Conservation (phyloP, 108 stramenopile genomes). For the Cyclotella atomus region DNA sequence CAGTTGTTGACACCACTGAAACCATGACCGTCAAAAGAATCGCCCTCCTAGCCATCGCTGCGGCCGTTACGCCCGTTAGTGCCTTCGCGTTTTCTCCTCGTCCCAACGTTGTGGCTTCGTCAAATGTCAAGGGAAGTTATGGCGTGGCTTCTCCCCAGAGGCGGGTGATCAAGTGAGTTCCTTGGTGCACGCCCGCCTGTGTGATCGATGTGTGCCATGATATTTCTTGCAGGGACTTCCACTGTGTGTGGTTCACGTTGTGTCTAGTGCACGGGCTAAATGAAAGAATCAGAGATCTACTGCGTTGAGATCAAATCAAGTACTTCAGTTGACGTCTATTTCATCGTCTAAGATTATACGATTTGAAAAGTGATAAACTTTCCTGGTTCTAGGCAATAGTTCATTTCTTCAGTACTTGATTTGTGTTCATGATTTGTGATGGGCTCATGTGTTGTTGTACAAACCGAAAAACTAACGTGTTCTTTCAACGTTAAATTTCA, state of each 20-base stretch:
- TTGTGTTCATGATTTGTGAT: background rate
- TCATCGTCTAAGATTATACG: too few species aligned
- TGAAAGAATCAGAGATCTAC: too few species aligned
- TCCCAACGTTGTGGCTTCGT: slow-evolving; percentile 23
- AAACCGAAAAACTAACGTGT: too few species aligned
- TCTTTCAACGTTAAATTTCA: background rate
- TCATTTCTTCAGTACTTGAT: too few species aligned
- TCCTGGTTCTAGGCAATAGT: too few species aligned
- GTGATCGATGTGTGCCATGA: background rate
- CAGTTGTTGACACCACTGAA: background rate
- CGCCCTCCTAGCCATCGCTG: slow-evolving; percentile 70
- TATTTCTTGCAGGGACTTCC: background rate
- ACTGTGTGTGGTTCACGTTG: background rate
- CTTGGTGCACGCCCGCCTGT: background rate
- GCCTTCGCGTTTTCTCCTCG: slow-evolving; percentile 65
- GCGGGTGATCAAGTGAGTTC: slow-evolving; percentile 13
- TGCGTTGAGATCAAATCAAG: too few species aligned
- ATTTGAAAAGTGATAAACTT: too few species aligned
- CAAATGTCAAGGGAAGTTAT: slow-evolving; percentile 32
- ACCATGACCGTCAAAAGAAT: slow-evolving; percentile 70
- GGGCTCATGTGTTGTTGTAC: background rate
- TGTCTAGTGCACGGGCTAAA: too few species aligned
- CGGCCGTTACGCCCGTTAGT: slow-evolving; percentile 56
- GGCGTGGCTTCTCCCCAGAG: slow-evolving; percentile 5
- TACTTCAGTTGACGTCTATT: too few species aligned